These are phyloP conservation scores for Teratosphaeria nubilosa DNA, from an alignment of 2,329 filamentous ascomycete genomes.

Conservation along the genomic window DNA sequence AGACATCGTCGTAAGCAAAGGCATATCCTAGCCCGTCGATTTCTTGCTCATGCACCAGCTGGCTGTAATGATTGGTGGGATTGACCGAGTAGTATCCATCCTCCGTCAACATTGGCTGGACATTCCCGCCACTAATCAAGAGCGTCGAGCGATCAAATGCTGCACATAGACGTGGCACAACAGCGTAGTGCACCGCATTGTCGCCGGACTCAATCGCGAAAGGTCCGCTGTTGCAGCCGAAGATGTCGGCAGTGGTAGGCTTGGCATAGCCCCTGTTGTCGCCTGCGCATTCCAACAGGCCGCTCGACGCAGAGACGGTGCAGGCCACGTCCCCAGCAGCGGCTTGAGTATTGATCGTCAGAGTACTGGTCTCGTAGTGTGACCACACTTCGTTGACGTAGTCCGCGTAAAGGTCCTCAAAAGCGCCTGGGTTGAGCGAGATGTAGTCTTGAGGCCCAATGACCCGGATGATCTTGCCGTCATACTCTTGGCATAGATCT, in stretches of 20 bases:
- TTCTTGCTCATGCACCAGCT: slow-evolving; percentile 51
- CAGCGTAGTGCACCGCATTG: slow-evolving; percentile 40
- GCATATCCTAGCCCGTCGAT: slow-evolving; percentile 53
- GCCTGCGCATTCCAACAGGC: slow-evolving; percentile 33
- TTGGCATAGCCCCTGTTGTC: slow-evolving; percentile 41
- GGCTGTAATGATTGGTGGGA: slow-evolving; percentile 43
- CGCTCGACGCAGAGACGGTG: slow-evolving; percentile 26
- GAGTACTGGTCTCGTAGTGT: slow-evolving; percentile 34
- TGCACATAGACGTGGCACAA: slow-evolving; percentile 65
- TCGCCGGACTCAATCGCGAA: slow-evolving; percentile 39
- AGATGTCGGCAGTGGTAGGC: slow-evolving; percentile 54
- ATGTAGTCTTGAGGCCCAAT: slow-evolving; percentile 33
- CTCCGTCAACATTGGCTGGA: slow-evolving; percentile 33
- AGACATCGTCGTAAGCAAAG: slow-evolving; percentile 62
- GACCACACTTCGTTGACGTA: slow-evolving; percentile 45
- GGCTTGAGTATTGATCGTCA: slow-evolving; percentile 57
- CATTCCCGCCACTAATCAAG: slow-evolving; percentile 38
- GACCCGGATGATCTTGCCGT: slow-evolving; percentile 28
- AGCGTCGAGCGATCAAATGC: slow-evolving; percentile 68
- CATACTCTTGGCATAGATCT: slow-evolving; percentile 41
- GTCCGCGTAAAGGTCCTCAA: slow-evolving; percentile 39
- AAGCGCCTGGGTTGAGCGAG: slow-evolving; percentile 35
- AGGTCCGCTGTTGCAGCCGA: slow-evolving; percentile 56
- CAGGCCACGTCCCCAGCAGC: slow-evolving; percentile 44
- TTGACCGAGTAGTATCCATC: slow-evolving; percentile 36